Base-by-base conservation (phyloP, 2,329 filamentous ascomycete genomes). In the Stachybotrys echinatus region DNA sequence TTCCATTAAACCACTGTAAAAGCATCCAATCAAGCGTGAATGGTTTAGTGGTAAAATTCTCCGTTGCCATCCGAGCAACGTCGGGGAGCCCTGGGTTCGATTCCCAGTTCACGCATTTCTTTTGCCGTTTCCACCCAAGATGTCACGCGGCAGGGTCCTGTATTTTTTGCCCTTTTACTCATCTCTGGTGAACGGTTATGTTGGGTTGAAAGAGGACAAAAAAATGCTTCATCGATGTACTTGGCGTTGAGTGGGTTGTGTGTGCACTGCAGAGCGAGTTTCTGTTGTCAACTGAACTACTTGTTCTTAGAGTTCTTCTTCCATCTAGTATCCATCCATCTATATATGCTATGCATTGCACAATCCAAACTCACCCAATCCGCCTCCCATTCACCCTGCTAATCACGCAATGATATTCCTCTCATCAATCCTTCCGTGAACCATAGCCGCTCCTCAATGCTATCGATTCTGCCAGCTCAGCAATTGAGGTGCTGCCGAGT, bases 401-500 rank as follows among this genome's bases (percentile, higher is more conserved):
- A n/a, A 10, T 40, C 19, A 40, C n/a, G n/a, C 6, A n/a, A 8
- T 12, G 8, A 14, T 18, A 3, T 40, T 40, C 38, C 18, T 40
- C 7, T 12, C 17, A 40, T 40, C 38, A 40, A 40, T 10, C 38
- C 27, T 5, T 21, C 42, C 27, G 4, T n/a, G 17, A 31, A 18
- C 65, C 66, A 34, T 60, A 66, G 0, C 54, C 54, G 5, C 67
- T 65, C 51, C 60, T 63, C 21, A 61, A 55, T 2, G 65, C 70
- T 55, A 75, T 69, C 19, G 56, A 56, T 7, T 43, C 55, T 5
- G 70, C 65, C 50, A 75, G 54, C 42, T 73, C 66, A 0, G 54
- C 52, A 21, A 76, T 64, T n/a, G 70, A 70, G 38, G 56, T 64
- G 48, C 73, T 70, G 43, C 72, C 70, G 48, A 77, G 55, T 17